Evolutionary conservation across 305 asterid species (phyloP), one percentile per base, ranked within the genome.

Genomic region (Rubia occidens): DNA sequence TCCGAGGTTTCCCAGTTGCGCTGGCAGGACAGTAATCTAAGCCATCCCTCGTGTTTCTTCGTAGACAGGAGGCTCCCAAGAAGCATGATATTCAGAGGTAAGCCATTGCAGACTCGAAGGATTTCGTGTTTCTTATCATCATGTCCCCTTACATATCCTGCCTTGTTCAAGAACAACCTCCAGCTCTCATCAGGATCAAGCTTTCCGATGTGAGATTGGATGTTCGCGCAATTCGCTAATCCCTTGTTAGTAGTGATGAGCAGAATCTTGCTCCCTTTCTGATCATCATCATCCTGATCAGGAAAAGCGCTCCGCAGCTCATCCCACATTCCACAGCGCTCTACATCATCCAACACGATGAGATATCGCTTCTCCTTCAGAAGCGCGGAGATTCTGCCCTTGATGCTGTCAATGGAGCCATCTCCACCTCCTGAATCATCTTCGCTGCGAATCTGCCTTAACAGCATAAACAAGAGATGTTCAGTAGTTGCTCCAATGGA

Each of bases 61-160:
- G 64, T 76, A 0, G 83, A 79, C 29, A 83, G 29, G 29, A 83
- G 72, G 44, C 87, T 80, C 11, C 87, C 85, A 18, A 85, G 86
- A 32, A 85, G 84, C 67, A 83, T 71, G 62, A 73, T 71, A 49
- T 79, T 83, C 47, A 85, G 20, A 4, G 86, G 87, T 32, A 76
- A 66, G 18, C 82, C 72, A 1, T 9, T 11, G 64, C 89, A 79
- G 55, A 71, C 73, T 14, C 66, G 2, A 14, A 76, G 67, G 40
- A 81, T 63, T 69, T 9, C 74, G 39, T 53, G 0, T 66, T 59
- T 64, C 11, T 21, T 42, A 14, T 18, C 13, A n/a, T 70, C 74
- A 2, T 64, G 35, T 15, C 39, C 64, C 45, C 20, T 55, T 60
- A 17, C 51, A n/a, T 17, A 53, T 29, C 79, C 79, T 44, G 77